Percentiles rank a stretch among this genome's conserved stretches.
Evolutionary conservation across 129 eudicot species (phyloP).

Genomic region (Smallanthus sonchifolius): DNA sequence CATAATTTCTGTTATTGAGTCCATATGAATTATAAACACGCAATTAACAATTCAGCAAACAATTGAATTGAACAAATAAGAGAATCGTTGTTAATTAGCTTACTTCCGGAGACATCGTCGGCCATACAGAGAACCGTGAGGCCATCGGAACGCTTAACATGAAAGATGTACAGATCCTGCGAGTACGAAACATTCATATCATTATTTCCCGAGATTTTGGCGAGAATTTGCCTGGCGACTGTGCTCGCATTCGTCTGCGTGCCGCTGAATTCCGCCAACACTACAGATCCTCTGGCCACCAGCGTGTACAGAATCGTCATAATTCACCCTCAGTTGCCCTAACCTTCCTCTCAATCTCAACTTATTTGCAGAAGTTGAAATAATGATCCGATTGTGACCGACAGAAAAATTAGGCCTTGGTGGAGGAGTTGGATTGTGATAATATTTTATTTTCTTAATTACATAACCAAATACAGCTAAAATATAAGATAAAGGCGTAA

Average conservation of each 20-base stretch:
- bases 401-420: slow-evolving; percentile 16
- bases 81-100: background rate
- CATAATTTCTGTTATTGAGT: background rate
- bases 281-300: slow-evolving; percentile 87
- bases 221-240: slow-evolving; percentile 63
- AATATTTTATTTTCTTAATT: too few species aligned
- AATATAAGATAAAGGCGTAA: too few species aligned
- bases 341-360: slow-evolving; percentile 9
- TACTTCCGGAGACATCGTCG: slow-evolving; percentile 75
- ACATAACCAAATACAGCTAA: too few species aligned
- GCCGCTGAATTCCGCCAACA: slow-evolving; percentile 67
- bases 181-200: slow-evolving; percentile 73
- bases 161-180: slow-evolving; percentile 79
- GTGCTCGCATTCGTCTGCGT: slow-evolving; percentile 68
- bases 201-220: slow-evolving; percentile 49
- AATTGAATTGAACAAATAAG: background rate
- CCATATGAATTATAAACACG: background rate
- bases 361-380: background rate
- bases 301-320: slow-evolving; percentile 73
- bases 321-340: slow-evolving; percentile 17
- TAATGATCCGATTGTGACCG: background rate
- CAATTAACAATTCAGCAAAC: background rate
- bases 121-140: slow-evolving; percentile 96
- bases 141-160: slow-evolving; percentile 83
- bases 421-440: slow-evolving; percentile 5